Conservation (phyloP, 164 flowering plant species). For the Protea cynaroides region DNA sequence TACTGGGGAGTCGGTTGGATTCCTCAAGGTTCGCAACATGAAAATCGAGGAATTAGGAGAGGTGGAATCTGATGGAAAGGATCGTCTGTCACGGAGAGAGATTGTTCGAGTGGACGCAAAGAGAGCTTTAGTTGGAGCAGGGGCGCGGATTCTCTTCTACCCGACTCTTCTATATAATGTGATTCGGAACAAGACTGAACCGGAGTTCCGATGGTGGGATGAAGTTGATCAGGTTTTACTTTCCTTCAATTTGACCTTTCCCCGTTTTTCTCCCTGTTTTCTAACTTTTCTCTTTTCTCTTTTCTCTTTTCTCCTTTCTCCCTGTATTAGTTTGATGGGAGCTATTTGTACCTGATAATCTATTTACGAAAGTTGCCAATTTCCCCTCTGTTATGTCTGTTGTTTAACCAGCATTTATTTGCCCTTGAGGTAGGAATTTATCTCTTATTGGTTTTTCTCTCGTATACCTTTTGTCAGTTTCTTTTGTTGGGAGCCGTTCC, state of each 20-base stretch:
- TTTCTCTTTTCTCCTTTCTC: too few species aligned
- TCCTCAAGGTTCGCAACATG: neutral
- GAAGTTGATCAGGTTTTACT: conserved; percentile 67
- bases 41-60: conserved; percentile 12
- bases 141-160: conserved; percentile 79
- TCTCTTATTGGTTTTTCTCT: neutral
- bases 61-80: conserved; percentile 6
- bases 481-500: conserved; percentile 91
- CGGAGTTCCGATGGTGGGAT: conserved; percentile 95
- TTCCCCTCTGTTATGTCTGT: neutral
- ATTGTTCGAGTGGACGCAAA: conserved; percentile 42
- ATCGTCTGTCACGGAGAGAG: neutral
- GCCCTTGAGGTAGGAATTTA: too few species aligned
- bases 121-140: conserved; percentile 72
- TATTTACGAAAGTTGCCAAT: neutral
- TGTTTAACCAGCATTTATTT: too few species aligned
- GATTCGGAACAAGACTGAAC: conserved; percentile 56
- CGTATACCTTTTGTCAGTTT: conserved; percentile 41
- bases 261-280: too few species aligned
- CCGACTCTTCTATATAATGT: conserved; percentile 88
- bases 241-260: neutral
- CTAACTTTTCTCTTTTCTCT: too few species aligned
- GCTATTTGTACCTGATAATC: neutral
- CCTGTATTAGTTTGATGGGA: neutral
- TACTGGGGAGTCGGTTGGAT: neutral